Percentiles rank a stretch among this genome's conserved stretches.
Evolutionary conservation across 495 filamentous ascomycete genomes (phyloP).

Genomic region (Terfezia boudieri): DNA sequence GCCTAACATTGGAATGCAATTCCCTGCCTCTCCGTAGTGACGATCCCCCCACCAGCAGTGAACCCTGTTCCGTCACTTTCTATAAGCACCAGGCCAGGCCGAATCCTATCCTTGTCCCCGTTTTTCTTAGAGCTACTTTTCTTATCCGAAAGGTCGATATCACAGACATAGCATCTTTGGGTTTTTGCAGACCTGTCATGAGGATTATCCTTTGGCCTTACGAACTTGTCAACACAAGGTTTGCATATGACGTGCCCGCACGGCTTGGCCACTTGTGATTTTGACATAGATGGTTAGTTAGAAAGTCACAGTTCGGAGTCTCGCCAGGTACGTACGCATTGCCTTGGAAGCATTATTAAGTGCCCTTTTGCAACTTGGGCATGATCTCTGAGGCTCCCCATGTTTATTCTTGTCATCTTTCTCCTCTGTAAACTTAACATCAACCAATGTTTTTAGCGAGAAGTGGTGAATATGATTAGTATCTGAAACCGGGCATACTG

Average conservation of each 20-base stretch:
- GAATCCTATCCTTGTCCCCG: conserved; percentile 33
- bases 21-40: conserved; percentile 49
- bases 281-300: neutral
- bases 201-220: conserved; percentile 45
- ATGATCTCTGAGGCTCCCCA: conserved; percentile 34
- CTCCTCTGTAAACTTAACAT: conserved; percentile 61
- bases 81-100: conserved; percentile 62
- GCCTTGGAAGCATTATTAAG: conserved; percentile 68
- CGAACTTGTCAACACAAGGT: conserved; percentile 71
- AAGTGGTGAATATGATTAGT: conserved; percentile 49
- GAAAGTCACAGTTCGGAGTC: neutral
- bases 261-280: conserved; percentile 46
- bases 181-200: conserved; percentile 27
- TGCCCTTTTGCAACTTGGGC: conserved; percentile 72
- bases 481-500: conserved; percentile 58
- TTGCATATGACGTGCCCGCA: conserved; percentile 89
- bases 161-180: conserved; percentile 71
- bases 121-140: conserved; percentile 32
- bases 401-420: conserved; percentile 32
- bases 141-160: conserved; percentile 42
- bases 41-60: conserved; percentile 58
- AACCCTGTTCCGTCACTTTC: conserved; percentile 83
- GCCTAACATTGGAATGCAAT: conserved; percentile 65
- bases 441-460: conserved; percentile 60
- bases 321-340: conserved; percentile 28